Evolutionary conservation across 352 stramenopile species (phyloP), one percentile per base, ranked within the genome.

Genomic region (Phytophthora pini): DNA sequence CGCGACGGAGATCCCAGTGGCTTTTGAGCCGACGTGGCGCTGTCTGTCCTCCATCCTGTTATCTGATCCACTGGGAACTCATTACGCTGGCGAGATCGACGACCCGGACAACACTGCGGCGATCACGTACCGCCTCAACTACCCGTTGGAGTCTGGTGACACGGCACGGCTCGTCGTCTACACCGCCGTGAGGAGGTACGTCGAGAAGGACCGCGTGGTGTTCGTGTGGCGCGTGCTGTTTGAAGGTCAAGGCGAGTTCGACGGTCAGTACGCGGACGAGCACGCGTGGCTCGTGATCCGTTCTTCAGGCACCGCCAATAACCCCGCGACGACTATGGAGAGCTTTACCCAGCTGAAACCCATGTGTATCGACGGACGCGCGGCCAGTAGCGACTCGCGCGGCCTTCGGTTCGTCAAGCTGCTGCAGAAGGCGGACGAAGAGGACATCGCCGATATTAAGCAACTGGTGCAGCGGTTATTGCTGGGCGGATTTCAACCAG

Each of bases 171-270:
- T 70, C 11, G 22, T 45, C 3, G 7, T 56, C 11, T 66, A 70
- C 26, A 32, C 11, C 11, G 73, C 76, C 1, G 68, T 85, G 59
- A 65, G 66, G 4, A 52, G 71, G 43, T 89, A 80, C 24, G 56
- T 74, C 1, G 69, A 87, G 29, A 45, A 36, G 0, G 60, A 79
- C 11, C 68, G 80, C 22, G 70, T 82, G 41, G 80, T 86, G 66
- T 65, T 85, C 9, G 77, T 87, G n/a, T 89, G 76, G 80, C 73
- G 75, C 3, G 53, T 58, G 3, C 60, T 78, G 5, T 63, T 49
- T 0, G 66, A 84, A 47, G 71, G 72, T 17, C 65, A 72, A 24
- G 51, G 60, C 22, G 56, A 55, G 50, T 68, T 65, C 43, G 73
- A 65, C 41, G 66, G 47, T 0, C 61, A 84, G 68, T 74, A 74